Conservation (phyloP, 768 basidiomycete genomes). For the Auricularia cornea region DNA sequence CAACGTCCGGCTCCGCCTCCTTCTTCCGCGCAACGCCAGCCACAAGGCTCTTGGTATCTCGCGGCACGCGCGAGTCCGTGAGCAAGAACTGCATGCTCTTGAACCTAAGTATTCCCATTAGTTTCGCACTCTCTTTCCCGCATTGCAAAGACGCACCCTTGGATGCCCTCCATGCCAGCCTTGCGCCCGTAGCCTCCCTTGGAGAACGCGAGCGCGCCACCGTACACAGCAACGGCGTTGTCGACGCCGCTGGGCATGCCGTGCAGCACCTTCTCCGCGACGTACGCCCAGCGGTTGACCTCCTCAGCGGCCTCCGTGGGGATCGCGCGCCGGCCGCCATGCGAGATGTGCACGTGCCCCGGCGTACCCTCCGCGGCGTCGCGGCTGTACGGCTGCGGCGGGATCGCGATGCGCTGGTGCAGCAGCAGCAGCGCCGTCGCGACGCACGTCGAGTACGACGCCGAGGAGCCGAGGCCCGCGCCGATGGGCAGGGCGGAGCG, state of each 20-base stretch:
- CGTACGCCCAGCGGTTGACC: conserved; percentile 89
- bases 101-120: conserved; percentile 75
- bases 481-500: conserved; percentile 89
- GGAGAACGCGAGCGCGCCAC: conserved; percentile 87
- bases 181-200: conserved; percentile 68
- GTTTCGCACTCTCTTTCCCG: too few relatives aligned
- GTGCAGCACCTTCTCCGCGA: conserved; percentile 92
- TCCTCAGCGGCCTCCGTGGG: conserved; percentile 58
- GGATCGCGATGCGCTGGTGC: conserved; percentile 55
- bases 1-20: conserved; percentile 72
- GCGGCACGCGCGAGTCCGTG: conserved; percentile 86
- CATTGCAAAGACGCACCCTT: conserved; percentile 73
- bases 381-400: conserved; percentile 22
- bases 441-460: conserved; percentile 86
- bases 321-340: conserved; percentile 58
- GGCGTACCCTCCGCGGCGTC: conserved; percentile 25
- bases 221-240: conserved; percentile 87
- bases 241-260: conserved; percentile 97
- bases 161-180: conserved; percentile 76
- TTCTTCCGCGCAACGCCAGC: conserved; percentile 78
- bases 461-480: conserved; percentile 94
- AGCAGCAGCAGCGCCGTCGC: conserved; percentile 73
- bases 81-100: conserved; percentile 83
- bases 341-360: conserved; percentile 54
- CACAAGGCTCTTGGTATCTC: conserved; percentile 92